Evolutionary conservation across 139 green algal species (phyloP), one percentile per base, ranked within the genome.

Genomic region (Volvox reticuliferus): DNA sequence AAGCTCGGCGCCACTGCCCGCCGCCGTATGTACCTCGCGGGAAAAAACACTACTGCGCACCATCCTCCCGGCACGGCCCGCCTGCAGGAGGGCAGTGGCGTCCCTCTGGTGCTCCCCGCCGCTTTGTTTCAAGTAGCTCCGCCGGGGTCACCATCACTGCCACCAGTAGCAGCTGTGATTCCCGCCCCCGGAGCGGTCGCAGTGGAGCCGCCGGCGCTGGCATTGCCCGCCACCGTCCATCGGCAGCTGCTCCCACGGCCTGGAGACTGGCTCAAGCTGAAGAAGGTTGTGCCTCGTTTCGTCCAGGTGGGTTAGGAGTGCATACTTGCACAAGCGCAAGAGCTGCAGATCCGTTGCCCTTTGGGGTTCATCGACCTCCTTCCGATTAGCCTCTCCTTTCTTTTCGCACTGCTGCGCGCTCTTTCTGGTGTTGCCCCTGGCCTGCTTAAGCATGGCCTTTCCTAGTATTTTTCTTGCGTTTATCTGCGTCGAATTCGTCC

Each of bases 221-320:
- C 2, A 28, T 28, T 28, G 12, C 6, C 21, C 21, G 62, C n/a
- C 30, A 33, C 2, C 3, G 1, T 19, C 12, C 44, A 21, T 12
- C 20, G 20, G 30, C 32, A 63, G 28, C 35, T 67, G 33, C 83
- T 89, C 19, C 83, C 83, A 5, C 83, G 83, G 24, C 83, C 83
- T 9, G 83, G 83, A 20, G 83, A 89, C 67, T 89, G 37, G 67
- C 32, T 89, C 26, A 67, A 80, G 33, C 83, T 89, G 1, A 67
- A 44, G 36, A 62, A 44, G 16, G 67, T 89, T 16, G 20, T 26
- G 17, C 83, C 83, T 1, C 36, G 35, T 9, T 89, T 81, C 68
- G 83, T 89, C 24, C 33, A 22, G 83, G 83, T 89, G 6, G 1
- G 83, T 61, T 21, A 12, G 76, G 65, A 9, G 5, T 55, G 44